phyloP scores from a whole-genome alignment of 1,284 basidiomycete genomes.

The Heterobasidion occidentale region DNA sequence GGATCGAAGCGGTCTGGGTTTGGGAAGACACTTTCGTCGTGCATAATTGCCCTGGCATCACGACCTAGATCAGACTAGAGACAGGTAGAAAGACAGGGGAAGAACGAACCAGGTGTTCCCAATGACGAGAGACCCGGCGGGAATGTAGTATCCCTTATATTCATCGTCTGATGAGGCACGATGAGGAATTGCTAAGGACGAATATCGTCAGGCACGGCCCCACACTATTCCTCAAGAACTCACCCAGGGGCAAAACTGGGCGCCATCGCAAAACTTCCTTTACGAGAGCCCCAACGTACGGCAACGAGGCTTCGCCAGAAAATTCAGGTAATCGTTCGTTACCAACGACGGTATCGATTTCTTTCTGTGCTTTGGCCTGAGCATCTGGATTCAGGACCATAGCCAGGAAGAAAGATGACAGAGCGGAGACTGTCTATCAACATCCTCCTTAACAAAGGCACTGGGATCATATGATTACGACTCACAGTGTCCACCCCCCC shows the following conservation, averaged over 20 bases:
- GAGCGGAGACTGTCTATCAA: slow-evolving; percentile 13
- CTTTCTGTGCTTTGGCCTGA: slow-evolving; percentile 18
- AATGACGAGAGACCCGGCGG: slow-evolving; percentile 24
- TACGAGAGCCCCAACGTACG: slow-evolving; percentile 14
- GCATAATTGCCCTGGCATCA: slow-evolving; percentile 2
- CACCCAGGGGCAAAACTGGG: slow-evolving; percentile 9
- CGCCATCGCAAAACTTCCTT: slow-evolving; percentile 16
- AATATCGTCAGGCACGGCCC: too few species aligned
- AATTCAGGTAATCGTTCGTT: slow-evolving; percentile 13
- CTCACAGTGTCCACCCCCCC: slow-evolving; percentile 1
- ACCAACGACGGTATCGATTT: slow-evolving; percentile 15
- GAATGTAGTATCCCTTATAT: slow-evolving; percentile 29
- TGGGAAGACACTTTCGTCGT: slow-evolving; percentile 5
- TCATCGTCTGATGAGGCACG: slow-evolving; percentile 21
- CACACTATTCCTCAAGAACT: neutral
- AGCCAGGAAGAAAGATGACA: slow-evolving; percentile 15
- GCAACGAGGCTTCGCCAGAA: slow-evolving; percentile 8
- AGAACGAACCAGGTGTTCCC: slow-evolving; percentile 21
- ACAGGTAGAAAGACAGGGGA: neutral
- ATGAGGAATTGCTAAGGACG: slow-evolving; percentile 16
- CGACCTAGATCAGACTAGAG: neutral
- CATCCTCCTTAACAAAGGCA: neutral
- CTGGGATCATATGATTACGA: too few species aligned
- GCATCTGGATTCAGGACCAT: slow-evolving; percentile 18
- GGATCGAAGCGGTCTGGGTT: slow-evolving; percentile 9